Evolutionary conservation across 179 eudicot genomes (phyloP), one percentile per base, ranked within the genome.

Genomic region (Spinacia oleracea): DNA sequence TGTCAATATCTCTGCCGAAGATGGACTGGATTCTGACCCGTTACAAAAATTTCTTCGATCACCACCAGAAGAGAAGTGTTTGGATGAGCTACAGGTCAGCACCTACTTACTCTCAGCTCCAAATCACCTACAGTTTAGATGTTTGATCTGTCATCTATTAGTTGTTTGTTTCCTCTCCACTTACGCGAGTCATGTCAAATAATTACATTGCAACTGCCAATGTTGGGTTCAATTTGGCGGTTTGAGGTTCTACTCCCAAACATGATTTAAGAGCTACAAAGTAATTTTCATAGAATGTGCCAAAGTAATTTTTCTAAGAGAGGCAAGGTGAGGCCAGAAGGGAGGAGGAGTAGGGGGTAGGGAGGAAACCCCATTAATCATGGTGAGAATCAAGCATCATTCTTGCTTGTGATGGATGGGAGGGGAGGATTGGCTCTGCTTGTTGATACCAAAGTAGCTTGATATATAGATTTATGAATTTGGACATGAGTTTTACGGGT

Each of bases 31-130:
- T 82, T 65, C 85, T 77, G 92, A 88, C 78, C 90, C 89, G 12
- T 67, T 96, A 80, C 88, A 84, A 71, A 85, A 73, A 53, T 96
- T 96, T 88, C 96, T 96, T 53, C 97, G 93, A 21, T 88, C 98
- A 34, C 93, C 91, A 43, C 90, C 95, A 34, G 83, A 72, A 50
- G 78, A 67, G 38, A 90, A 83, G 81, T 95, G 97, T 86, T 85
- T 95, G 40, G 87, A 83, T 69, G 95, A 89, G 80, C 79, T 91
- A 81, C 99, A 96, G 83, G 98, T 93, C 83, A 72, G 58, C 23
- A 27, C 25, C 67, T 68, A 34, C 15, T 53, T 12, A 6, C 6
- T 53, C 16, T 27, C 14, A 20, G 5, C 46, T 7, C 10, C 66
- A 29, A 27, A 73, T 2, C 29, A 50, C 32, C 23, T 5, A 70